A percentile compares a stretch with the other conserved stretches of the same genome.
These are phyloP conservation scores for Croton setiger DNA, from an alignment of 441 rosid genomes.

Conservation along the genomic window DNA sequence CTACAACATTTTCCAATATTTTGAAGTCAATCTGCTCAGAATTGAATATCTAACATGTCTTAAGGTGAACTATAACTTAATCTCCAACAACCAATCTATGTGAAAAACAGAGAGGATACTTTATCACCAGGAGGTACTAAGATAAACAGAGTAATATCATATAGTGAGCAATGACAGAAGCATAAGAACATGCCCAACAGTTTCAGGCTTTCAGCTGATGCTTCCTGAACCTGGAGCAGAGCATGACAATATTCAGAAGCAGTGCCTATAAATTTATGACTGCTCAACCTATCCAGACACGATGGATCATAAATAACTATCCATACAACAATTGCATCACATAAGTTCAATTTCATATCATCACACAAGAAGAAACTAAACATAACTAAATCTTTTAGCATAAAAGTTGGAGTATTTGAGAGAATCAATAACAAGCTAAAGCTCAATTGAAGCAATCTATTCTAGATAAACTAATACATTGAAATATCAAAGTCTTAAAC, in stretches of 20 bases:
- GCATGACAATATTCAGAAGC: neutral
- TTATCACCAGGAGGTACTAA: neutral
- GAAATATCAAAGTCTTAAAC: slow-evolving; percentile 7
- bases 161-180: neutral
- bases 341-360: neutral
- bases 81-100: neutral
- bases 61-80: neutral
- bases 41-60: neutral
- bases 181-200: neutral
- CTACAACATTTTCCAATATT: neutral
- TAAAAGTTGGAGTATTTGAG: neutral
- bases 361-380: neutral
- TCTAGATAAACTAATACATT: slow-evolving; percentile 1
- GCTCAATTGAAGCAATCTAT: neutral
- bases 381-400: neutral
- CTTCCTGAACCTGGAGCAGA: neutral
- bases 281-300: neutral
- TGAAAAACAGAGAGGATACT: slow-evolving; percentile 2
- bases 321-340: neutral
- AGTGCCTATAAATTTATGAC: neutral
- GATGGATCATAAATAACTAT: neutral
- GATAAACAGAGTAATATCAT: neutral
- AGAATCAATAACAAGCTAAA: neutral
- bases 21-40: neutral
- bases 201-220: neutral